Evolutionary conservation across 2,329 filamentous ascomycete species (phyloP).

Genomic region (Sordariomycetes sp.): DNA sequence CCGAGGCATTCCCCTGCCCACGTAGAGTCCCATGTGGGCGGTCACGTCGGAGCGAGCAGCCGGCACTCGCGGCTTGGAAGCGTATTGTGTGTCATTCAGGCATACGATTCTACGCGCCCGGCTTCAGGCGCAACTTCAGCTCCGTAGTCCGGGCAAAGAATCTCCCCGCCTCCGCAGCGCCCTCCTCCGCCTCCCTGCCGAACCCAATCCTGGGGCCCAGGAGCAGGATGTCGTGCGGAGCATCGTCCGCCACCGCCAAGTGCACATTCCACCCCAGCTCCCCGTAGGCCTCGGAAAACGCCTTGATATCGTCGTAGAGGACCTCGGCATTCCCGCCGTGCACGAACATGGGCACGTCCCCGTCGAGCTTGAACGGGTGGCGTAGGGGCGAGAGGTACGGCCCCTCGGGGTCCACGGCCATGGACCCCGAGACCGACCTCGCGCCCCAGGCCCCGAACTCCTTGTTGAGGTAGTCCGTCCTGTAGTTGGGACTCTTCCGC

Average conservation of each 20-base stretch:
- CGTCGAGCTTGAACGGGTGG: constrained; percentile 8
- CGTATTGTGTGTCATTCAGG: background rate
- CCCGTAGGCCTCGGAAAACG: constrained; percentile 7
- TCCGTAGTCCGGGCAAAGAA: constrained; percentile 1
- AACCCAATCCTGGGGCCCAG: constrained; percentile 11
- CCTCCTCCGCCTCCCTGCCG: constrained; percentile 7
- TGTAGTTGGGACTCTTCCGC: constrained; percentile 1
- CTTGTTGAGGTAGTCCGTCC: constrained; percentile 10
- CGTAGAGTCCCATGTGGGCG: background rate
- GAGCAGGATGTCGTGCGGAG: constrained; percentile 12
- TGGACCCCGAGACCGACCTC: constrained; percentile 5
- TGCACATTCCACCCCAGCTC: constrained; percentile 9
- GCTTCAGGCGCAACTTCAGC: background rate
- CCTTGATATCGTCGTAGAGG: constrained; percentile 10
- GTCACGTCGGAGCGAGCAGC: background rate
- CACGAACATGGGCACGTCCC: constrained; percentile 10
- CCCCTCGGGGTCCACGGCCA: background rate
- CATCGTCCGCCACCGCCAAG: constrained; percentile 7
- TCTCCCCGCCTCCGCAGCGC: constrained; percentile 6
- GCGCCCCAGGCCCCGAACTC: constrained; percentile 11
- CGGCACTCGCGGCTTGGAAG: background rate
- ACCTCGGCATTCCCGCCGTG: constrained; percentile 11
- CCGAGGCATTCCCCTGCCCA: background rate
- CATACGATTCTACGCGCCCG: background rate
- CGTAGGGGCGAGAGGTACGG: background rate